These are phyloP conservation scores for Zymoseptoria pseudotritici DNA, from an alignment of 2,329 filamentous ascomycete species.

Conservation along the genomic window DNA sequence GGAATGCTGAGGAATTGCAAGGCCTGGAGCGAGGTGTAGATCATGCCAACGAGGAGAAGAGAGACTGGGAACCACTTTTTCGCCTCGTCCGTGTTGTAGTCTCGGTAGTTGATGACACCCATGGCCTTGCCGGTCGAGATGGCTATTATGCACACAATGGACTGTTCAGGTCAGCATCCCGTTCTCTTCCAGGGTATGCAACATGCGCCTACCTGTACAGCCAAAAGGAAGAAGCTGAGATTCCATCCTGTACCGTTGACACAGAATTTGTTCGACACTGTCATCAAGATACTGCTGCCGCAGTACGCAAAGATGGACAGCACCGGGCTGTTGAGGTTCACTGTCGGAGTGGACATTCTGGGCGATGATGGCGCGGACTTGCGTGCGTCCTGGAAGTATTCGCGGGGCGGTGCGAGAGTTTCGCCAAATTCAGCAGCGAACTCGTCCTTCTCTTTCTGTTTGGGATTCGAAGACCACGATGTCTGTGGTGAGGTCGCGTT, in stretches of 20 bases:
- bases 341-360: constrained; percentile 43
- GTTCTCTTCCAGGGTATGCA: neutral
- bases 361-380: constrained; percentile 28
- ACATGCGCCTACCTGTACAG: constrained; percentile 67
- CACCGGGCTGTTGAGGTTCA: constrained; percentile 56
- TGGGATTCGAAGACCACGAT: constrained; percentile 49
- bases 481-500: constrained; percentile 22
- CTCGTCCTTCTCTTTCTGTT: constrained; percentile 79
- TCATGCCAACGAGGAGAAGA: constrained; percentile 94
- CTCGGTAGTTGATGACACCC: constrained; percentile 74
- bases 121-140: constrained; percentile 76
- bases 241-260: constrained; percentile 88
- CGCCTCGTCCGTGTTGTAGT: constrained; percentile 81
- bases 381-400: neutral
- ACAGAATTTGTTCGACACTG: constrained; percentile 98
- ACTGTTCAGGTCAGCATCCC: constrained; percentile 46
- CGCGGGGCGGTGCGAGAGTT: constrained; percentile 23
- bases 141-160: constrained; percentile 76
- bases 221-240: constrained; percentile 90
- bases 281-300: constrained; percentile 96
- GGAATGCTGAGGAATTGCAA: constrained; percentile 95
- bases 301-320: constrained; percentile 87
- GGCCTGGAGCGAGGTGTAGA: constrained; percentile 94
- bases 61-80: constrained; percentile 98
- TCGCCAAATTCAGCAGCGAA: constrained; percentile 65